Evolutionary conservation across 805 yeast species (phyloP).

Genomic region (Pichia heedii): DNA sequence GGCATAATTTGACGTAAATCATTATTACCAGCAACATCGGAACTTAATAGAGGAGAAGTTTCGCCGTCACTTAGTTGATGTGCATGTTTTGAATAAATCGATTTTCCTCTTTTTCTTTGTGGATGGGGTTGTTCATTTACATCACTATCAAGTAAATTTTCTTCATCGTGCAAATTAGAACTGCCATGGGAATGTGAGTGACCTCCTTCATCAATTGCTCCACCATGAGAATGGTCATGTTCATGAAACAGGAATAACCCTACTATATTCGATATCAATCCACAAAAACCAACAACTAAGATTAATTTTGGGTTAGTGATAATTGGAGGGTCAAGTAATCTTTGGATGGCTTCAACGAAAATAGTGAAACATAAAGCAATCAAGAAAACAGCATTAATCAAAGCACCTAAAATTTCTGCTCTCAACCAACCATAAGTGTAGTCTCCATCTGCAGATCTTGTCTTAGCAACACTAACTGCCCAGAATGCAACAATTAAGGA

Average conservation of each 20-base stretch:
- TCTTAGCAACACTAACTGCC: conserved; percentile 90
- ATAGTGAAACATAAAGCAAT: conserved; percentile 90
- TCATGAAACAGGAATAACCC: conserved; percentile 89
- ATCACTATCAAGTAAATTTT: conserved; percentile 5
- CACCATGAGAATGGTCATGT: conserved; percentile 53
- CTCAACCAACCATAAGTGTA: conserved; percentile 98
- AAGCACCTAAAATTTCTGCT: conserved; percentile 93
- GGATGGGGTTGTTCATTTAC: neutral
- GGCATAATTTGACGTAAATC: conserved; percentile 24
- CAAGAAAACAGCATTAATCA: conserved; percentile 86
- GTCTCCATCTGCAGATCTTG: conserved; percentile 71
- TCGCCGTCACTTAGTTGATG: conserved; percentile 1
- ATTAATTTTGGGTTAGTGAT: conserved; percentile 79
- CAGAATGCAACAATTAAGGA: conserved; percentile 85
- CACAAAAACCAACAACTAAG: conserved; percentile 73
- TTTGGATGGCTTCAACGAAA: conserved; percentile 84
- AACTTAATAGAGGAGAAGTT: conserved; percentile 5
- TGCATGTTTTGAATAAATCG: conserved; percentile 1
- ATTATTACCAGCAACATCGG: conserved; percentile 12
- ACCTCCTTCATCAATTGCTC: conserved; percentile 12
- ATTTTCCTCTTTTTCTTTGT: neutral
- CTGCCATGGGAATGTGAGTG: conserved; percentile 15
- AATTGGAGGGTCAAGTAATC: conserved; percentile 72
- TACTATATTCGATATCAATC: conserved; percentile 69
- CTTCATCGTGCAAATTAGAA: conserved; percentile 6